Evolutionary conservation across 2,329 filamentous ascomycete species (phyloP), one percentile per base, ranked within the genome.

Genomic region (Ascochyta lentis): DNA sequence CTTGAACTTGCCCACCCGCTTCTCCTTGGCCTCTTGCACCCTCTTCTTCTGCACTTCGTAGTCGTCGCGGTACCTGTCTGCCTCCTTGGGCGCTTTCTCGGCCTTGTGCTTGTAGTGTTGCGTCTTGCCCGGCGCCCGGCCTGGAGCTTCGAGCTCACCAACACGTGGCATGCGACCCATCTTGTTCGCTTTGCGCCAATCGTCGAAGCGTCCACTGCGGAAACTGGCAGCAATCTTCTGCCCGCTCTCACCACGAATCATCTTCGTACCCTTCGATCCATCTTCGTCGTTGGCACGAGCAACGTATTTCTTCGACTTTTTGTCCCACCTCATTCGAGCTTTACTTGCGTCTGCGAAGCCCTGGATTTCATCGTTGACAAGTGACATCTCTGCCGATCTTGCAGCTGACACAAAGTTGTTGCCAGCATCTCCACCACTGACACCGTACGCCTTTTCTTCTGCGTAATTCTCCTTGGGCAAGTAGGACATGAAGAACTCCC

Each of bases 401-500:
- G 96, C 94, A 6, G 91, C 91, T 69, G 92, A 88, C 42, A 96
- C 84, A 78, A 99, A 99, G 76, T 89, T 93, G 33, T 77, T 77
- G 27, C 77, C 76, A 19, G 78, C 78, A 49, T 80, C 79, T 63
- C 92, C 92, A 0, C 91, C 90, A 76, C 96, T 91, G 16, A 99
- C 92, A 61, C 93, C 92, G 77, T 99, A 99, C 12, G 89, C 95
- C 50, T 91, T 89, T 72, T 97, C 92, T 78, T 98, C 94, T 48
- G 89, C 91, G 4, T 89, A 82, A 74, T 94, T 95, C 66, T 87
- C 87, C 59, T 90, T 88, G 0, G 95, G 95, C 1, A 87, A 91
- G 81, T 99, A 99, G 9, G 91, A 90, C 92, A 99, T 98, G 86
- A 96, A 99, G 66, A 95, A 86, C 40, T 97, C 93, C 0, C 88